Percentiles rank a stretch among this genome's conserved stretches.
Evolutionary conservation across 2,329 filamentous ascomycete species (phyloP).

Genomic region (Scleromitrula shiraiana): DNA sequence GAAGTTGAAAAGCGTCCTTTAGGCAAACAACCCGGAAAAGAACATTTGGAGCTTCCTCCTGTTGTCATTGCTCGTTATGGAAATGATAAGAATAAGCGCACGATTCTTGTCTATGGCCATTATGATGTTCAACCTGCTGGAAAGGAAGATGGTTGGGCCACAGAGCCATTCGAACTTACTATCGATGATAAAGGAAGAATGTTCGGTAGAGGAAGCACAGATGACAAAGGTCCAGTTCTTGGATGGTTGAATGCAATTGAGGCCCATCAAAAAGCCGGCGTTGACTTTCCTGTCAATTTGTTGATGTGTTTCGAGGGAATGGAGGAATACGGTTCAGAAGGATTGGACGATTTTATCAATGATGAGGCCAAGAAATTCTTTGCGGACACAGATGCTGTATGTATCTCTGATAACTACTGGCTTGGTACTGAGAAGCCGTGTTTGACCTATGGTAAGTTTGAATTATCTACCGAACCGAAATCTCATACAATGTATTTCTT

Average conservation of each 20-base stretch:
- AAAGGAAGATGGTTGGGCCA: conserved; percentile 90
- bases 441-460: conserved; percentile 64
- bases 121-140: conserved; percentile 97
- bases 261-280: conserved; percentile 87
- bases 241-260: conserved; percentile 98
- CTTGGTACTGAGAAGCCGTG: conserved; percentile 97
- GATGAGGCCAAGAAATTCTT: conserved; percentile 91
- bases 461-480: not conserved
- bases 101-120: conserved; percentile 94
- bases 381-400: conserved; percentile 90
- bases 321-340: conserved; percentile 98
- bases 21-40: conserved; percentile 86
- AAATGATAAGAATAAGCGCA: conserved; percentile 84
- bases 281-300: conserved; percentile 95
- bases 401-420: conserved; percentile 99
- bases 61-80: conserved; percentile 90
- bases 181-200: conserved; percentile 89
- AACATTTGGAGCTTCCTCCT: conserved; percentile 84
- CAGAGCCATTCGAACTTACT: conserved; percentile 83
- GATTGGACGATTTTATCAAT: conserved; percentile 88
- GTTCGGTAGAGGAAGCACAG: conserved; percentile 91
- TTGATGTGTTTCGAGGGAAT: conserved; percentile 99
- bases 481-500: not conserved
- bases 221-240: conserved; percentile 95
- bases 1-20: conserved; percentile 78